A percentile compares a stretch with the other conserved stretches of the same genome.
Evolutionary conservation across 192 early-diverging fungal species (phyloP).

Genomic region (Mortierella alpina): DNA sequence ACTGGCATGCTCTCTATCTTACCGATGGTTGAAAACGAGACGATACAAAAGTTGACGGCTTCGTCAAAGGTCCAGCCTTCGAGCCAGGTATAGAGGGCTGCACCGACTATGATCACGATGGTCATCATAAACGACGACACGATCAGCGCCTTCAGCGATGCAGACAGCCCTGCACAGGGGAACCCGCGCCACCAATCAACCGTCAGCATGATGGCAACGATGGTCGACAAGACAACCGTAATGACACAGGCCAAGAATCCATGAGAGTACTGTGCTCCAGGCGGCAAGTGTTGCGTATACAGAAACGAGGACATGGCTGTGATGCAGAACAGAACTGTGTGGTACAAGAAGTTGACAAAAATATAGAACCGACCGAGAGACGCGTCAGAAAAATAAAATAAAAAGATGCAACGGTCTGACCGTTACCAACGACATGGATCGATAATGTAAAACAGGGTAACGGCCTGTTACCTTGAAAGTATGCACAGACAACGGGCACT

Average conservation of each 20-base stretch:
- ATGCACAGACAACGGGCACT: constrained; percentile 13
- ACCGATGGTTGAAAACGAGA: constrained; percentile 47
- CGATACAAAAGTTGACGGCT: constrained; percentile 49
- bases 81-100: constrained; percentile 22
- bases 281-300: neutral
- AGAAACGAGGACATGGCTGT: constrained; percentile 28
- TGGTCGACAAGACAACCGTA: constrained; percentile 11
- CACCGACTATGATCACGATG: constrained; percentile 28
- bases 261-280: constrained; percentile 36
- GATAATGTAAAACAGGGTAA: neutral
- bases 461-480: constrained; percentile 27
- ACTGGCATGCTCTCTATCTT: neutral
- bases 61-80: constrained; percentile 46
- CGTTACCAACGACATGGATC: neutral
- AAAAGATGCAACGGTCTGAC: neutral
- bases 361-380: too few relatives aligned
- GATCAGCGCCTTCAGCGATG: constrained; percentile 33
- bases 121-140: constrained; percentile 50
- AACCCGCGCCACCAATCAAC: constrained; percentile 47
- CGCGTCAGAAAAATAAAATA: neutral
- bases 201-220: constrained; percentile 27
- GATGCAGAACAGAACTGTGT: constrained; percentile 21
- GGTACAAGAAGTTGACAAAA: neutral
- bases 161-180: constrained; percentile 35
- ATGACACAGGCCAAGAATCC: constrained; percentile 38